Conservation (phyloP, 805 yeast species). For the Zygotorulaspora danielsina region DNA sequence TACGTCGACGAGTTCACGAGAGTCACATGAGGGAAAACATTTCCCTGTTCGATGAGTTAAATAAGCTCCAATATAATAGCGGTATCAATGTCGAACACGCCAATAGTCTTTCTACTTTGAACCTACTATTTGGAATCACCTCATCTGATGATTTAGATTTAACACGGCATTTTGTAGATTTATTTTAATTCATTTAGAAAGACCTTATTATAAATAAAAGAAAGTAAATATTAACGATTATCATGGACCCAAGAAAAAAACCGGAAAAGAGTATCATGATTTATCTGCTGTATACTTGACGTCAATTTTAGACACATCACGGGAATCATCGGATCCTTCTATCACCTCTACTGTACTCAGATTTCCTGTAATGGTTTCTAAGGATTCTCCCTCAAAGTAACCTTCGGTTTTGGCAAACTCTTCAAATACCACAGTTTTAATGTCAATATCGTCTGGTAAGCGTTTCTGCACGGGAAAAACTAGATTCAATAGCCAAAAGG, state of each 20-base stretch:
- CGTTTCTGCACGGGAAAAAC: background rate
- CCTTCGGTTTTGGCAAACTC: background rate
- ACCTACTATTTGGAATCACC: background rate
- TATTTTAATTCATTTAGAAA: too few species aligned
- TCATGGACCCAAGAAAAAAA: too few species aligned
- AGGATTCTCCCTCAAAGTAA: background rate
- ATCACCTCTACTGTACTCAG: background rate
- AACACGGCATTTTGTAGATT: too few species aligned
- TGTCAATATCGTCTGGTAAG: background rate
- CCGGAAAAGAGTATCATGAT: too few species aligned
- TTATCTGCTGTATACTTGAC: background rate
- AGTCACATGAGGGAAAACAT: conserved; percentile 1
- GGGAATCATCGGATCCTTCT: background rate
- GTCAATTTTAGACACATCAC: background rate
- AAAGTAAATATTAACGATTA: too few species aligned
- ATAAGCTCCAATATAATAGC: background rate
- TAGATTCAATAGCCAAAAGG: background rate
- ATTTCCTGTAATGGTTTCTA: background rate
- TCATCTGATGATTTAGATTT: too few species aligned
- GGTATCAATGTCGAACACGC: background rate
- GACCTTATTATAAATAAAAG: too few species aligned
- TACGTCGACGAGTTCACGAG: background rate
- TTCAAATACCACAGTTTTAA: background rate
- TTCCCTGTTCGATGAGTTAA: background rate
- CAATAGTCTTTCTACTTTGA: background rate